phyloP scores from a whole-genome alignment of 176 grass and related monocot species.

The Eremochloa ophiuroides region DNA sequence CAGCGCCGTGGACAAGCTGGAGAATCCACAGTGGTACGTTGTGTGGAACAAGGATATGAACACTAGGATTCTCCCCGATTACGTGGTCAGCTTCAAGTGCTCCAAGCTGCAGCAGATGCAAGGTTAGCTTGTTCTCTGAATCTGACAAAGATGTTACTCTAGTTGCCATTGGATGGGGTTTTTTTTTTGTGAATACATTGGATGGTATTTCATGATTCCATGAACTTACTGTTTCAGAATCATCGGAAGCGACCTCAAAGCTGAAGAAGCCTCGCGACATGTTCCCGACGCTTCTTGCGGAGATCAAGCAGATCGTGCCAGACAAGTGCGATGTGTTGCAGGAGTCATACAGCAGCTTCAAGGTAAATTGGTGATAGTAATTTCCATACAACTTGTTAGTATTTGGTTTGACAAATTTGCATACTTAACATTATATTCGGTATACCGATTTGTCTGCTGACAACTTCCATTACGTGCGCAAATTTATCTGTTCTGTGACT shows the following conservation, averaged over 20 bases:
- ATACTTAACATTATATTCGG: neutral
- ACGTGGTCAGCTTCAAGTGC: slow-evolving; percentile 77
- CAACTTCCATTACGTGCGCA: neutral
- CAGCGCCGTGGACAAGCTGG: slow-evolving; percentile 60
- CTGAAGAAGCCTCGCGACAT: slow-evolving; percentile 38
- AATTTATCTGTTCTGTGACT: neutral
- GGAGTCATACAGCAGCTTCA: slow-evolving; percentile 39
- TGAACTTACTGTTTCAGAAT: slow-evolving; percentile 32
- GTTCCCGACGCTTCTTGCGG: slow-evolving; percentile 54
- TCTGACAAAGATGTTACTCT: neutral
- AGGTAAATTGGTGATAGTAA: slow-evolving; percentile 40
- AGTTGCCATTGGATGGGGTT: neutral
- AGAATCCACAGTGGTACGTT: slow-evolving; percentile 66
- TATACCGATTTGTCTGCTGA: neutral
- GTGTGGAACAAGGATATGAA: slow-evolving; percentile 82
- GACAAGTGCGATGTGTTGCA: slow-evolving; percentile 32
- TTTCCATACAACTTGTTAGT: neutral
- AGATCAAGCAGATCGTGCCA: slow-evolving; percentile 42
- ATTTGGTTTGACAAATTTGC: neutral
- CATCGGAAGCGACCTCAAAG: slow-evolving; percentile 13
- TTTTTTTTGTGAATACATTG: too few relatives aligned
- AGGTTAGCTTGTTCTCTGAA: slow-evolving; percentile 11
- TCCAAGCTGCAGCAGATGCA: slow-evolving; percentile 6
- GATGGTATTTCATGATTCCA: neutral
- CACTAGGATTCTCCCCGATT: slow-evolving; percentile 71